These are phyloP conservation scores for Nicotiana benthamiana DNA, from an alignment of 257 asterid genomes.

Conservation along the genomic window DNA sequence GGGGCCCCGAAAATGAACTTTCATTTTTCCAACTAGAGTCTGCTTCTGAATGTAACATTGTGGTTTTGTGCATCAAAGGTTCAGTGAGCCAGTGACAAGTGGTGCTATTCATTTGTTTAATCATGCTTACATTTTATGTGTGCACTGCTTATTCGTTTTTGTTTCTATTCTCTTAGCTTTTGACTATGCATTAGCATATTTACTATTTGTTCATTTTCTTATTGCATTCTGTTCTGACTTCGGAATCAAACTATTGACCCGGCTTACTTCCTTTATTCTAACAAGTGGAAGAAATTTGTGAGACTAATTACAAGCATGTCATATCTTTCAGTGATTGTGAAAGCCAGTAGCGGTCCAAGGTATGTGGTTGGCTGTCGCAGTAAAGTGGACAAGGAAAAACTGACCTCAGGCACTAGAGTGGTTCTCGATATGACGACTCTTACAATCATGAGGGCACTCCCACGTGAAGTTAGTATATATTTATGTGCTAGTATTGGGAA, in stretches of 20 bases:
- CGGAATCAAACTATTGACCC: not conserved
- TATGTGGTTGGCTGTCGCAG: slow-evolving; percentile 86
- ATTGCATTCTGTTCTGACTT: not conserved
- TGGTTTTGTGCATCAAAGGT: not conserved
- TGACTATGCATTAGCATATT: not conserved
- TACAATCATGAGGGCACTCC: slow-evolving; percentile 95
- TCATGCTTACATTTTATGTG: not conserved
- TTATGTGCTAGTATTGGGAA: not conserved
- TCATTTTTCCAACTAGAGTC: not conserved
- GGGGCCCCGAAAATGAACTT: not conserved
- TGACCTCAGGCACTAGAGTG: slow-evolving; percentile 89
- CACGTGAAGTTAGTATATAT: slow-evolving; percentile 64
- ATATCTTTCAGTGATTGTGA: slow-evolving; percentile 23
- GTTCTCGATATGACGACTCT: slow-evolving; percentile 95
- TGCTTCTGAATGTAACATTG: not conserved
- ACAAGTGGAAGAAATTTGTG: not conserved
- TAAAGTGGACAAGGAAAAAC: slow-evolving; percentile 91
- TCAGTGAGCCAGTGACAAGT: not conserved
- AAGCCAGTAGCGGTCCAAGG: slow-evolving; percentile 30
- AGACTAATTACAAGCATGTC: not conserved
- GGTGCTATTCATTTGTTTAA: not conserved
- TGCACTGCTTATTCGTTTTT: not conserved
- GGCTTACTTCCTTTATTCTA: not conserved
- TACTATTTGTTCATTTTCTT: not conserved
- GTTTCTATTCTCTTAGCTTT: not conserved